phyloP scores from a whole-genome alignment of 2,329 filamentous ascomycete genomes.

The Fusarium dlaminii region DNA sequence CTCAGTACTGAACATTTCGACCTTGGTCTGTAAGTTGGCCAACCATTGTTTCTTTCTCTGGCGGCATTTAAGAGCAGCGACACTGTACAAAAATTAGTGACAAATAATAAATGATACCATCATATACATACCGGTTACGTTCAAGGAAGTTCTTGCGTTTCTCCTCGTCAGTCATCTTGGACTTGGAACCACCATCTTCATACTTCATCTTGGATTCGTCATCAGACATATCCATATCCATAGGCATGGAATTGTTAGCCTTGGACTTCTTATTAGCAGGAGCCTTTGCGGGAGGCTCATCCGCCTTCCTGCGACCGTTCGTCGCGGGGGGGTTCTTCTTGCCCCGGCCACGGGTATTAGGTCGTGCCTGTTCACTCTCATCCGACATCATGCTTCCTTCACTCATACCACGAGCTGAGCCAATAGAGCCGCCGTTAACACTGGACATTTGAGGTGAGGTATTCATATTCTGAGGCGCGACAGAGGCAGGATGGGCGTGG shows the following conservation, averaged over 20 bases:
- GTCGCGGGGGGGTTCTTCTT: constrained; percentile 69
- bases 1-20: constrained; percentile 90
- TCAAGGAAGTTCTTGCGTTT: constrained; percentile 99
- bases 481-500: constrained; percentile 59
- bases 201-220: constrained; percentile 56
- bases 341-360: constrained; percentile 71
- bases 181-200: constrained; percentile 36
- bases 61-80: constrained; percentile 94
- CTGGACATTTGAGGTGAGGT: constrained; percentile 62
- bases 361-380: constrained; percentile 74
- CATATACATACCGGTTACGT: constrained; percentile 80
- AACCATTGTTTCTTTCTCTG: constrained; percentile 99
- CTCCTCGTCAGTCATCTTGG: constrained; percentile 75
- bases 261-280: constrained; percentile 77
- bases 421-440: constrained; percentile 58
- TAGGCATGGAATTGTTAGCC: constrained; percentile 42
- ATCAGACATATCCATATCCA: constrained; percentile 62
- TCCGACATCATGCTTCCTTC: constrained; percentile 79
- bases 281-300: constrained; percentile 70
- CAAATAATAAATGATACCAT: background rate
- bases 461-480: constrained; percentile 49
- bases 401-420: constrained; percentile 66
- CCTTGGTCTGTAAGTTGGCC: constrained; percentile 91
- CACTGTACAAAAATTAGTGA: constrained; percentile 61
- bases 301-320: constrained; percentile 82